Evolutionary conservation across 441 rosid genomes (phyloP).

Genomic region (Flueggea neowawraea): DNA sequence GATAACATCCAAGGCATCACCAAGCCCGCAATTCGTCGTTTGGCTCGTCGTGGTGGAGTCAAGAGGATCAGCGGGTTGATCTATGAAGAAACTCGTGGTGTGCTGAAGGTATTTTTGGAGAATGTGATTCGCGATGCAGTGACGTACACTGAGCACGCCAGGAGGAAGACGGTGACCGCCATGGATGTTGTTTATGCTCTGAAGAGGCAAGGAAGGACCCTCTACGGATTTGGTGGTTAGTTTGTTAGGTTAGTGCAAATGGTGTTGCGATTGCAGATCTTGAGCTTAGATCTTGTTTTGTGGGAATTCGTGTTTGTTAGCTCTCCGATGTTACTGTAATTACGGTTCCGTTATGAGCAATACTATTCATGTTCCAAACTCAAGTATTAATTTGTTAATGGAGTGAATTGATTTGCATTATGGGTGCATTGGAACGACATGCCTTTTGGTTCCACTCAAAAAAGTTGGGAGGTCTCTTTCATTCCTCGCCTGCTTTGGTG

Average conservation of each 20-base stretch:
- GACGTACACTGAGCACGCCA: conserved; percentile 2
- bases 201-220: conserved; percentile 1
- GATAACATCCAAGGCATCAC: conserved; percentile 3
- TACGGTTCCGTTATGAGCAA: too few relatives aligned
- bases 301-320: too few relatives aligned
- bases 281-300: too few relatives aligned
- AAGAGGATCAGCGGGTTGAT: conserved; percentile 1
- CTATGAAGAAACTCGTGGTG: conserved; percentile 1
- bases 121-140: conserved; percentile 4
- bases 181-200: conserved; percentile 3
- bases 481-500: too few relatives aligned
- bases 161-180: conserved; percentile 4
- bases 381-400: too few relatives aligned
- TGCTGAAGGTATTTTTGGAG: neutral
- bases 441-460: too few relatives aligned
- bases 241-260: neutral
- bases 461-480: too few relatives aligned
- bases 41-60: neutral
- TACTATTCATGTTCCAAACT: too few relatives aligned
- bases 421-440: too few relatives aligned
- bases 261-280: too few relatives aligned
- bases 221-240: conserved; percentile 1
- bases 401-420: too few relatives aligned
- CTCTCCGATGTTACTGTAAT: too few relatives aligned
- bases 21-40: conserved; percentile 2